Base-by-base conservation (phyloP, 768 basidiomycete species). In the Ramaria rubella region DNA sequence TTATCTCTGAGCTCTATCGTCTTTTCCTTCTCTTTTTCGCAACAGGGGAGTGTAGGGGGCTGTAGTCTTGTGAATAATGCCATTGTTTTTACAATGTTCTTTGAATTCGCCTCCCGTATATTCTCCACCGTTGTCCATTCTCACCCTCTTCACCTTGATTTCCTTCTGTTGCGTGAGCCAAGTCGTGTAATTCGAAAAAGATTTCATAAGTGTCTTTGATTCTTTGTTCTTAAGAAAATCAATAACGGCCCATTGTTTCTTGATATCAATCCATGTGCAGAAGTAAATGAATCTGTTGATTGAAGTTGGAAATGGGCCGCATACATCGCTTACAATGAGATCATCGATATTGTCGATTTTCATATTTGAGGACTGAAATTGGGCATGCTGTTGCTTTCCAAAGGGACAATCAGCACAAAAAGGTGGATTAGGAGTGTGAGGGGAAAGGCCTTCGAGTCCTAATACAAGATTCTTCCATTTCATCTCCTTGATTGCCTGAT, bases 1-100 rank as follows among this genome's bases (percentile, higher is more conserved):
- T n/a, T n/a, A n/a, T n/a, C n/a, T n/a, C n/a, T n/a, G n/a, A n/a
- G n/a, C n/a, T n/a, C n/a, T n/a, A n/a, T n/a, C n/a, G n/a, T n/a
- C n/a, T n/a, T n/a, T n/a, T n/a, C n/a, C n/a, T n/a, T n/a, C n/a
- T n/a, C n/a, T n/a, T n/a, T n/a, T n/a, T n/a, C n/a, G n/a, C n/a
- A n/a, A n/a, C n/a, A n/a, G n/a, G n/a, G 71, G 71, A 6, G 70
- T 69, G 31, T 76, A 73, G 2, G 71, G 74, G 4, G 66, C 67
- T 0, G 67, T 71, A 0, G 60, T 62, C 12, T 75, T 65, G 0
- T 72, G 57, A 0, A 62, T 62, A 5, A 73, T 72, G 0, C 73
- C 72, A 1, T 63, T 57, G 0, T 49, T 4, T 0, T 33, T 55
- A 29, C 64, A 63, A 59, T 67, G 72, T 0, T 45, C 15, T 36